Base-by-base conservation (phyloP, 2,329 filamentous ascomycete species). In the Colletotrichum navitas region DNA sequence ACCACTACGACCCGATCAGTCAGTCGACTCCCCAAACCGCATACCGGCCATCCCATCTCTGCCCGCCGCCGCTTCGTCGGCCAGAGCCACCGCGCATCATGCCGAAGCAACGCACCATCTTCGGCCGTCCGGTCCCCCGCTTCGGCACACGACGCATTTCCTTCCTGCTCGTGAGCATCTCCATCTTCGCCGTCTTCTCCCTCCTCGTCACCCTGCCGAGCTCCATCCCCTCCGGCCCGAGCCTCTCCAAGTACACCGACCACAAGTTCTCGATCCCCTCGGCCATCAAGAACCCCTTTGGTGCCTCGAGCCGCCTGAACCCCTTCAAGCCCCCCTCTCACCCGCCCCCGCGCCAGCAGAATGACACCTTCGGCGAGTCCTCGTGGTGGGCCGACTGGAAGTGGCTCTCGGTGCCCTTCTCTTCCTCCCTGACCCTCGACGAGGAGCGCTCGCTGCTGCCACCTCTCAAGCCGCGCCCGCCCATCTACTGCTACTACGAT, bases 401-500 rank as follows among this genome's bases (percentile, higher is more conserved):
- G 79, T 98, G 95, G 94, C 87, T 93, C 76, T 93, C 93, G 73
- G 83, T 83, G 64, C 94, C 95, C 3, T 98, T 98, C 80, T 97
- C 94, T 24, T 94, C 91, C 54, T 89, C 90, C 21, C 86, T 96
- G 69, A 91, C 89, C 0, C 86, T 96, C 68, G 95, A 97, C 78
- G 93, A 97, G 80, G 92, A 93, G 77, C 88, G 94, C 65, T 91
- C 93, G 10, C 88, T 98, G 66, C 90, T 98, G 3, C 96, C 96
- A 58, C 93, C 93, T 3, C 84, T 97, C 36, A 83, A 80, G 58
- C 84, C 88, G 41, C 89, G 95, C 29, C 90, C 92, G 32, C 87
- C 90, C 1, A 91, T 98, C 66, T 98, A 97, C 82, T 97, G 94
- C 74, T 98, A 95, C 81, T 97, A 97, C 80, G 94, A 97, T 77